Conservation (phyloP, 202 grass and related monocot species). For the Saccharum hybrid region DNA sequence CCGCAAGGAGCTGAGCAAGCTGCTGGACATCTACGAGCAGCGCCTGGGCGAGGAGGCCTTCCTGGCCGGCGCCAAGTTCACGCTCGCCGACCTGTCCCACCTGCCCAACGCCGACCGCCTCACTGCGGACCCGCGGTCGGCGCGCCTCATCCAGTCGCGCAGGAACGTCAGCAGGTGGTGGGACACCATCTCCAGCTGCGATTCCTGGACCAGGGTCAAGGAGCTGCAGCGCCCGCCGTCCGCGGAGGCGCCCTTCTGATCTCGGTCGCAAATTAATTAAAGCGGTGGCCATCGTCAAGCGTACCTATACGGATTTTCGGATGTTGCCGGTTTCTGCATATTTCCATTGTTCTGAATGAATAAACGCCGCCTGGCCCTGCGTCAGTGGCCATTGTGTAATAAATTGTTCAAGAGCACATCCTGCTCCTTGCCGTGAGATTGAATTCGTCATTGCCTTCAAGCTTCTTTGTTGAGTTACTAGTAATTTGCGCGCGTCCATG, state of each 20-base stretch:
- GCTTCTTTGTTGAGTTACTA: neutral
- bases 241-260: slow-evolving; percentile 54
- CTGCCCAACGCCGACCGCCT: slow-evolving; percentile 71
- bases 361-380: neutral
- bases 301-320: neutral
- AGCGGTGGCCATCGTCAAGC: neutral
- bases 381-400: neutral
- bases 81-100: slow-evolving; percentile 78
- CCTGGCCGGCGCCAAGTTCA: slow-evolving; percentile 70
- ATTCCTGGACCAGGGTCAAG: slow-evolving; percentile 60
- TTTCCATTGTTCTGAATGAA: neutral
- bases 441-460: neutral
- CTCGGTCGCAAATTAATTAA: neutral
- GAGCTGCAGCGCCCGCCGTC: slow-evolving; percentile 63
- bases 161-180: slow-evolving; percentile 68
- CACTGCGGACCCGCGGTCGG: slow-evolving; percentile 41
- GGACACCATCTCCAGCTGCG: slow-evolving; percentile 47
- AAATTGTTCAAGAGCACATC: neutral
- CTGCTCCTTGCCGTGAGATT: neutral
- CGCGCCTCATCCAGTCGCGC: slow-evolving; percentile 51
- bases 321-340: neutral
- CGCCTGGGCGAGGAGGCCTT: slow-evolving; percentile 54
- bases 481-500: too few relatives aligned
- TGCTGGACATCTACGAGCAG: slow-evolving; percentile 84
- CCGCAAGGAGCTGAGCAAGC: slow-evolving; percentile 54